Evolutionary conservation across 768 basidiomycete species (phyloP), one percentile per base, ranked within the genome.

Genomic region (Cyathus striatus): DNA sequence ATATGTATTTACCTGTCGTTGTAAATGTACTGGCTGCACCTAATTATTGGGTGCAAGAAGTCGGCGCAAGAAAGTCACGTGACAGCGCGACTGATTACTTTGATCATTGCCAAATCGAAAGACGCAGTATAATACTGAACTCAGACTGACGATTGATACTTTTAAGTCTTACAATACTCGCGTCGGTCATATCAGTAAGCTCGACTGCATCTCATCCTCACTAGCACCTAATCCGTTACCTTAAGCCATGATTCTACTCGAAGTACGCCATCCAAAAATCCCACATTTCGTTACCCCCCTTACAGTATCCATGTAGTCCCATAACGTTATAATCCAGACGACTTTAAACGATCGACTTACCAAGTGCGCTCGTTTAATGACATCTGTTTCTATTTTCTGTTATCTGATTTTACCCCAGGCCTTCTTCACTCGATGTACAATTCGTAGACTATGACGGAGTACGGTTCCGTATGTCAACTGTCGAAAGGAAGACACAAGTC

Each of bases 381-480:
- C 22, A 18, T n/a, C 16, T 35, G 17, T 12, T 3, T 16, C 21
- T 40, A 23, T 33, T 20, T 43, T 37, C 13, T 32, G 46, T 16
- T 41, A 38, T 23, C 43, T 47, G 21, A 32, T 12, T 32, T 20
- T 18, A 41, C 22, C 37, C 23, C 59, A 99, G 94, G 62, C 92
- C 95, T 12, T 81, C 87, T 5, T 82, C 87, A 23, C 73, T 97
- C 47, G 96, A 99, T 69, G 86, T 98, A 43, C 80, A 90, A 44
- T 99, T 99, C 54, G 96, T 98, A 41, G 96, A 99, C 67, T 99
- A 92, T 53, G 96, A 99, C 60, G 87, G 91, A 38, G 93, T 97
- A 42, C 81, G 92, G 34, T 99, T 97, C 68, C 94, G 87, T 62
- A 66, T 98, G 37, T 89, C 89, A 12, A 93, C 93, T 0, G 87